Evolutionary conservation across 2,329 filamentous ascomycete genomes (phyloP), one percentile per base, ranked within the genome.

Genomic region (Calonectria multiphialidica): DNA sequence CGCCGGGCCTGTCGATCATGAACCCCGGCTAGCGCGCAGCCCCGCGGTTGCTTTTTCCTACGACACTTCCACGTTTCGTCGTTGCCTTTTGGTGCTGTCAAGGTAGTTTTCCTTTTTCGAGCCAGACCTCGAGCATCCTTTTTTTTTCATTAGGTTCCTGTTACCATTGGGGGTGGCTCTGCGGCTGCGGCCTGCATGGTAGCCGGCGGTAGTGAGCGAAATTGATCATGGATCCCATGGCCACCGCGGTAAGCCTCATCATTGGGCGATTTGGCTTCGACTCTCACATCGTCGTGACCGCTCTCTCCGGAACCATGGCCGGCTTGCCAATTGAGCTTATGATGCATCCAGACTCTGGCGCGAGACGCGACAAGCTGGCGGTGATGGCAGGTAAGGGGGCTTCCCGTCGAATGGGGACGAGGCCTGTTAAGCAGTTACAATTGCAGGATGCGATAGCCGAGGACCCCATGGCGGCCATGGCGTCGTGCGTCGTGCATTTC

Each of bases 361-460:
- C 5, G 16, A 30, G 37, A 45, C 37, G 57, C 57, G 57, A 45
- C 25, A 45, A 62, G 23, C 44, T 62, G 57, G 57, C 57, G 40
- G 57, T 62, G 57, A 45, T 62, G 23, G 33, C 21, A 65, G 15
- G 33, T 35, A 45, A 53, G 53, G 53, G 53, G 45, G 35, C 28
- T 40, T 50, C 30, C 23, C 8, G 21, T 44, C 40, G 57, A 45
- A 62, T 57, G 33, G 53, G n/a, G 21, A 40, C 53, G 21, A 59
- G 35, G 16, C 53, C 42, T 21, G 23, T 65, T 12, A 18, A 65
- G 44, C 62, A 50, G 44, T 23, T 65, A 44, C n/a, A 47, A 42
- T 65, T 50, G 57, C 40, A 45, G 57, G 25, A 44, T 62, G 57
- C 72, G 77, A 79, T 79, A 78, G 61, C 76, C 77, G 77, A 79